These are phyloP conservation scores for Amaranthus tricolor DNA, from an alignment of 179 eudicot genomes.

Conservation along the genomic window DNA sequence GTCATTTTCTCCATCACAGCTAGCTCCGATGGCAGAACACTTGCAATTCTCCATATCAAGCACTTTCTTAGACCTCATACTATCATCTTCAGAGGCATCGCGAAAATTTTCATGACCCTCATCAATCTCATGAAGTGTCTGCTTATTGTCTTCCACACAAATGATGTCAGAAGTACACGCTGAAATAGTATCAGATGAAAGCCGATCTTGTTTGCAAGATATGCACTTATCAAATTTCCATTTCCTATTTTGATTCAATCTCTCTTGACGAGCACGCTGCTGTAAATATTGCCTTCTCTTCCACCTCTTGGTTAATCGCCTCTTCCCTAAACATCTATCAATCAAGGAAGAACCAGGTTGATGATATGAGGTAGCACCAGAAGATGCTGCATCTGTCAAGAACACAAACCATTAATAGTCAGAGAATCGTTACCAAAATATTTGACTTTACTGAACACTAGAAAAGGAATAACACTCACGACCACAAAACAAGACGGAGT, in stretches of 20 bases:
- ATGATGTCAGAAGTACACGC: conserved; percentile 39
- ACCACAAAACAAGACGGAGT: conserved; percentile 8
- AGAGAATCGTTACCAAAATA: neutral
- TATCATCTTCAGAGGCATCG: conserved; percentile 33
- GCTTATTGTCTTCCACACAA: conserved; percentile 34
- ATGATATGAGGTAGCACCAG: conserved; percentile 42
- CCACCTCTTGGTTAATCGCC: conserved; percentile 68
- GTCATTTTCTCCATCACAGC: conserved; percentile 30
- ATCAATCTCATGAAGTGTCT: conserved; percentile 27
- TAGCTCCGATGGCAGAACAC: conserved; percentile 30
- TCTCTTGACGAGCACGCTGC: conserved; percentile 84
- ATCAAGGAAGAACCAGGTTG: conserved; percentile 50
- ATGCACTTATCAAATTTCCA: conserved; percentile 55
- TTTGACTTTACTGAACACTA: conserved; percentile 7
- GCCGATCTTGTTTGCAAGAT: conserved; percentile 35
- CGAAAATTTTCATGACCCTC: conserved; percentile 30
- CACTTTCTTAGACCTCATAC: conserved; percentile 29
- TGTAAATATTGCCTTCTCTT: conserved; percentile 70
- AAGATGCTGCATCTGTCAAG: conserved; percentile 39
- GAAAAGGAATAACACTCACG: neutral
- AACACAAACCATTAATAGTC: conserved; percentile 3
- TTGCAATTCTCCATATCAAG: conserved; percentile 31
- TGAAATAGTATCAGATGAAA: conserved; percentile 31
- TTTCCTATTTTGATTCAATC: conserved; percentile 61
- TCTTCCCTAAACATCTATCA: conserved; percentile 49